Conservation (phyloP, 192 early-diverging fungal genomes). For the Backusella morwellensis region DNA sequence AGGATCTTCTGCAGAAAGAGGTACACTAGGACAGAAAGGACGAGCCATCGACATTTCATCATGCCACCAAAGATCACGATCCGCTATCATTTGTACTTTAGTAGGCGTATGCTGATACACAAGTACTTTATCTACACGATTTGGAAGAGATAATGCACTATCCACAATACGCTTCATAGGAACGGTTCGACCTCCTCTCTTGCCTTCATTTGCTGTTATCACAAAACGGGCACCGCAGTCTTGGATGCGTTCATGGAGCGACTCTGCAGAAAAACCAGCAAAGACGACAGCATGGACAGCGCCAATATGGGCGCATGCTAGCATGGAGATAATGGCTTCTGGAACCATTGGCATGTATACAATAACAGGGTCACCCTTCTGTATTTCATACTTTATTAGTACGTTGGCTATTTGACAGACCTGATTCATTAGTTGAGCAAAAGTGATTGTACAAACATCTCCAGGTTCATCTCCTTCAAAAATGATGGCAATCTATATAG, state of each 20-base stretch:
- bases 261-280: slow-evolving; percentile 93
- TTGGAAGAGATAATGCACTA: slow-evolving; percentile 61
- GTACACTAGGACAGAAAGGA: slow-evolving; percentile 82
- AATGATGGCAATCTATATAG: slow-evolving; percentile 71
- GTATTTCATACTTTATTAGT: slow-evolving; percentile 74
- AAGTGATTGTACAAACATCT: slow-evolving; percentile 75
- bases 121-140: slow-evolving; percentile 81
- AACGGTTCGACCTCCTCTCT: slow-evolving; percentile 83
- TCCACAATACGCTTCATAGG: slow-evolving; percentile 92
- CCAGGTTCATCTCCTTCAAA: slow-evolving; percentile 90
- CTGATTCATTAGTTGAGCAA: slow-evolving; percentile 75
- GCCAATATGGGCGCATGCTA: slow-evolving; percentile 93
- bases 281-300: slow-evolving; percentile 93
- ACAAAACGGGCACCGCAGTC: slow-evolving; percentile 81
- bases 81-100: slow-evolving; percentile 66
- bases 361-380: slow-evolving; percentile 90
- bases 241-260: slow-evolving; percentile 86
- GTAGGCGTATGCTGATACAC: slow-evolving; percentile 89
- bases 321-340: slow-evolving; percentile 86
- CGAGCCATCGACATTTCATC: slow-evolving; percentile 80
- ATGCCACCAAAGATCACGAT: slow-evolving; percentile 93
- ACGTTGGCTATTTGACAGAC: slow-evolving; percentile 86
- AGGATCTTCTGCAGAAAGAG: slow-evolving; percentile 88
- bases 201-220: slow-evolving; percentile 92
- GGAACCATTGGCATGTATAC: slow-evolving; percentile 99